Base-by-base conservation (phyloP, 1,284 basidiomycete genomes). In the Caloboletus inedulis region DNA sequence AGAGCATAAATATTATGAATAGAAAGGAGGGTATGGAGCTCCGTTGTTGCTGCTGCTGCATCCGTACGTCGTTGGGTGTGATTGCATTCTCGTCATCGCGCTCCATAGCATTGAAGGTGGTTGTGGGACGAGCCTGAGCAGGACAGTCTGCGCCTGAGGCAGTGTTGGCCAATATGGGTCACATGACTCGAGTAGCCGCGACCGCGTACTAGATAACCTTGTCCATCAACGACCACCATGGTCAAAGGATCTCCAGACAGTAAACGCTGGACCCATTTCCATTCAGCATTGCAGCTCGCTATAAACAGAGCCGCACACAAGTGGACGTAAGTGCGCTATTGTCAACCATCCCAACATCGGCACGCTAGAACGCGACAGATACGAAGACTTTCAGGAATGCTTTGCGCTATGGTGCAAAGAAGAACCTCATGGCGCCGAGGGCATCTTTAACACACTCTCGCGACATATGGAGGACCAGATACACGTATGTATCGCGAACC, bases 341-440 rank as follows among this genome's bases (percentile, higher is more conserved):
- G 5, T 27, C 13, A 25, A 48, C 44, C 29, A 49, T 21, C 35
- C 43, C 40, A 51, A 19, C 25, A 19, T 29, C 29, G 13, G 19
- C 45, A 16, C 43, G 41, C 45, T 54, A 34, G 25, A 56, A 50
- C 23, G 30, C 31, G 36, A 27, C 57, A 90, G 87, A 43, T 87
- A 82, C 61, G 84, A 89, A 62, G 85, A 90, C 64, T 90, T 89
- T 58, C 74, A 79, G 6, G 84, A 88, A 70, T 89, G 88, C 63
- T 90, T 90, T 62, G 77, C 87, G 16, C 69, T 83, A 25, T 88
- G 84, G 71, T 85, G 83, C 42, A 82, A 88, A 58, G 85, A 88
- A 59, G 81, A 87, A 56, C 84, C 82, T 41, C 82, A 85, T 51
- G 81, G 82, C 18, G 81, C 86, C 6, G 77, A 79, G 29, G 79